Evolutionary conservation across 164 flowering plant species (phyloP).

Genomic region (Macadamia tetraphylla): DNA sequence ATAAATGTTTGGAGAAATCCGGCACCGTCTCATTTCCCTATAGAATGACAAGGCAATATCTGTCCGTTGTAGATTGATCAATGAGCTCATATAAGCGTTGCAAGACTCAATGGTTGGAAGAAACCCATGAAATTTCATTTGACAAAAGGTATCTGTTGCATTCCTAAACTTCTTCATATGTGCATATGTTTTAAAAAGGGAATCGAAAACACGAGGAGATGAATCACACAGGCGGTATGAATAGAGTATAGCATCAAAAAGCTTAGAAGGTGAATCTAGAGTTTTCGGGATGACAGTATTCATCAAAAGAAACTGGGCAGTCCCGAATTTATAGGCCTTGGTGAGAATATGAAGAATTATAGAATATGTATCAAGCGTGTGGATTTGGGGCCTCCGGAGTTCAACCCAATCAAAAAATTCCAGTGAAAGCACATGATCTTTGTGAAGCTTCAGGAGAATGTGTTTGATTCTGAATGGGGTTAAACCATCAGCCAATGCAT

Average conservation of each 20-base stretch:
- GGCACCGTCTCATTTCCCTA: constrained; percentile 45
- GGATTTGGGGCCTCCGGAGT: constrained; percentile 32
- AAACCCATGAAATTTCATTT: constrained; percentile 82
- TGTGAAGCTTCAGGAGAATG: constrained; percentile 53
- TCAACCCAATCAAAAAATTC: constrained; percentile 76
- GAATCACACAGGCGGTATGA: constrained; percentile 74
- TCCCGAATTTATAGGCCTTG: constrained; percentile 53
- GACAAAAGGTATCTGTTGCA: constrained; percentile 55
- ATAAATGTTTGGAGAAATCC: constrained; percentile 66
- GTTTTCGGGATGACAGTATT: constrained; percentile 23
- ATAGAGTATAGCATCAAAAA: constrained; percentile 60
- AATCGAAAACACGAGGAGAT: constrained; percentile 72
- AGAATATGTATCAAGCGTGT: constrained; percentile 51
- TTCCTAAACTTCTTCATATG: constrained; percentile 69
- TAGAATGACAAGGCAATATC: constrained; percentile 67
- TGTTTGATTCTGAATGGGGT: constrained; percentile 65
- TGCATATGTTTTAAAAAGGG: constrained; percentile 69
- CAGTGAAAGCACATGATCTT: constrained; percentile 65
- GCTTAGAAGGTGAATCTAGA: constrained; percentile 34
- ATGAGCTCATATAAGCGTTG: constrained; percentile 68
- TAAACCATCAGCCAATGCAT: constrained; percentile 33
- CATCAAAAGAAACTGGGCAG: constrained; percentile 58
- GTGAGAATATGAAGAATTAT: constrained; percentile 75
- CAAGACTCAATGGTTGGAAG: constrained; percentile 75
- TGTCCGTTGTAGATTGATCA: constrained; percentile 38